Percentiles rank a stretch among this genome's conserved stretches.
Evolutionary conservation across 129 eudicot genomes (phyloP).

Genomic region (Flaveria ramosissima): DNA sequence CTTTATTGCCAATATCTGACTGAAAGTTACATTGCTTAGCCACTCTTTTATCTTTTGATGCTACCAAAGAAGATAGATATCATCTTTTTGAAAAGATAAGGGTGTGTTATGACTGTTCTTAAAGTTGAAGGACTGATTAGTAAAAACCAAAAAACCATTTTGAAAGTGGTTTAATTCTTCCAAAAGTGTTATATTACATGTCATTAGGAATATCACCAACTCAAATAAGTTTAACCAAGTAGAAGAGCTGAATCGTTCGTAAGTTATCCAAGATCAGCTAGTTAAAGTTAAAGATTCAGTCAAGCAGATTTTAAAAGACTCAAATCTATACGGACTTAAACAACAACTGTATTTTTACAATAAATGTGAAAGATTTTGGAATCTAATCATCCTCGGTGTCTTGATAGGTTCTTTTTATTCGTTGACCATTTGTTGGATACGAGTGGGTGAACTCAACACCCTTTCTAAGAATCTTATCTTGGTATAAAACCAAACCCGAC

Average conservation of each 20-base stretch:
- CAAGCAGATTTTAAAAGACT: too few species aligned
- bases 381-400: not conserved
- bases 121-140: conserved; percentile 10
- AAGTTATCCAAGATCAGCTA: not conserved
- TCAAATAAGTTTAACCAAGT: not conserved
- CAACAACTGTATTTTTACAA: not conserved
- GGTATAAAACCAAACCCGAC: conserved; percentile 6
- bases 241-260: not conserved
- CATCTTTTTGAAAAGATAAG: conserved; percentile 16
- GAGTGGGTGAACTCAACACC: not conserved
- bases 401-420: not conserved
- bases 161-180: not conserved
- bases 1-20: conserved; percentile 42
- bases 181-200: too few species aligned
- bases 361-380: not conserved
- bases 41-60: conserved; percentile 30
- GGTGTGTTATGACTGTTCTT: not conserved
- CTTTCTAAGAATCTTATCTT: conserved; percentile 30
- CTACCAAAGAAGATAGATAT: conserved; percentile 31
- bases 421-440: not conserved
- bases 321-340: not conserved
- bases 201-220: not conserved
- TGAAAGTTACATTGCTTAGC: conserved; percentile 43
- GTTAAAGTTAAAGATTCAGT: not conserved
- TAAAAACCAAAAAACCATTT: not conserved